Base-by-base conservation (phyloP, 2,329 filamentous ascomycete species). In the Aspergillus chevalieri region DNA sequence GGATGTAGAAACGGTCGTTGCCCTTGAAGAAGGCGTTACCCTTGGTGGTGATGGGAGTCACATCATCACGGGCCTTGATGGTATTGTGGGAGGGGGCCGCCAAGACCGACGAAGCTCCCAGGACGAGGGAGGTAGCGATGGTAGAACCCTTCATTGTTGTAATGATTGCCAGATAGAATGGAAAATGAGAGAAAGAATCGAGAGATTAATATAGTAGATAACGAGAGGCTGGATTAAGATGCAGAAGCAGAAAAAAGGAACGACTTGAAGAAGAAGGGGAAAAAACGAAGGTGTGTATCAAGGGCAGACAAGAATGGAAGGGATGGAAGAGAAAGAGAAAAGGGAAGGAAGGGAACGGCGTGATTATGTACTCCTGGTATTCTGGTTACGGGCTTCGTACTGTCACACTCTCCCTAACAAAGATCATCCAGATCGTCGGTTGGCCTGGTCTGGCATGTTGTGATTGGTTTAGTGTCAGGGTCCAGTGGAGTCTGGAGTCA, bases 21-120 rank as follows among this genome's bases (percentile, higher is more conserved):
- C 81, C 82, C 54, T 80, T 76, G 68, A 81, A 85, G 74, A 86
- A 85, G 51, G 83, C 79, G 66, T 84, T 84, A 65, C 82, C 81
- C 71, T 82, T 81, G 59, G 83, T 78, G 22, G 77, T 79, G 61
- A 85, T 73, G 15, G 78, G 67, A n/a, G 78, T 78, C 34, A 82
- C 62, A 42, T 71, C 74, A 58, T 57, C 72, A 69, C 70, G 73
- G 66, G 63, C 62, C 57, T 63, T 56, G 48, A 66, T 26, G 28
- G 62, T 56, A 48, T 66, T 26, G 28, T 36, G 58, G 56, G 61
- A 68, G 65, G 56, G 70, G 55, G 65, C 66, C 54, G 74, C 78
- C 50, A 75, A 69, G 48, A 70, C 71, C 47, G 71, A 70, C 38
- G 75, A 67, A 34, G 73, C 73, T 51, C 71, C 68, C 54, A 79